Evolutionary conservation across 257 asterid genomes (phyloP), one percentile per base, ranked within the genome.

Genomic region (Paraleonurus japonicus): DNA sequence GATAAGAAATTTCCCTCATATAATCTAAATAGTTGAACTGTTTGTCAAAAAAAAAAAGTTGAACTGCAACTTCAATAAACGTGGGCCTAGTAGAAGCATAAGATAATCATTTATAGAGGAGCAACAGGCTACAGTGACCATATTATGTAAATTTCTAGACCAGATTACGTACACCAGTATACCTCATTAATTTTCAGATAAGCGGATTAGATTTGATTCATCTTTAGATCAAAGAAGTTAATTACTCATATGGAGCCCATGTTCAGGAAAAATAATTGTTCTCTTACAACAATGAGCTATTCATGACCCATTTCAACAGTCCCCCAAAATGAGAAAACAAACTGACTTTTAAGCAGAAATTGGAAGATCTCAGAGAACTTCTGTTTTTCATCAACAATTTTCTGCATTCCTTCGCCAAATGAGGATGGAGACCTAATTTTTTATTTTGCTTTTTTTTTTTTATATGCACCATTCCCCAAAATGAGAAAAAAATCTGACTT

Each of bases 241-340:
- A 47, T n/a, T 47, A 47, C 10, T n/a, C 54, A 4, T n/a, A 47
- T 4, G 20, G 54, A n/a, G 54, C 22, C 54, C 20, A 20, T 15
- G 5, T 15, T n/a, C 54, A 47, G 54, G 54, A n/a, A 8, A 47
- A n/a, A 16, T 47, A 16, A 9, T 47, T 47, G 22, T 47, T 4
- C 54, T 47, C 54, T 47, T 47, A 33, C 32, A 58, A 48, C 33
- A 33, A 58, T 10, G 26, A 45, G 63, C 67, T 75, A 53, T 32
- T 58, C 63, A 22, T 32, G 71, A 30, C 45, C 53, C 63, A 74
- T 32, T 60, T 72, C 54, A 64, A 19, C 32, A 28, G 60, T 32
- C 37, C 15, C 58, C 23, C 50, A 4, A 68, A 50, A 59, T 48
- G 57, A 68, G 26, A 41, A 41, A 59, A 8, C 24, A 24, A 53